phyloP scores from a whole-genome alignment of 305 asterid genomes.

The Coffea humblotiana region DNA sequence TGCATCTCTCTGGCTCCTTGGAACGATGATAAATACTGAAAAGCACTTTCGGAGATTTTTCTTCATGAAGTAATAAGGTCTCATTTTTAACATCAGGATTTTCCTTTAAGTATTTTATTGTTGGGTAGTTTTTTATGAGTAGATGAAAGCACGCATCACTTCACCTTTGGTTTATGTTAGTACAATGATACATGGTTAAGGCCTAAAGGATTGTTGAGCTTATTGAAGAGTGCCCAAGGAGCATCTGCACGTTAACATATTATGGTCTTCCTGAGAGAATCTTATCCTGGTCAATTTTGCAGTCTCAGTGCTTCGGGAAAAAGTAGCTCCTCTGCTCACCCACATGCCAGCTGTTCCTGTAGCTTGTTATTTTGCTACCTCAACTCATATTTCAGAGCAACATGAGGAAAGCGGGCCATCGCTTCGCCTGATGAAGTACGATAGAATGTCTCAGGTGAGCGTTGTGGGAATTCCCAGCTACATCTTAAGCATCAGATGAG shows the following conservation, averaged over 20 bases:
- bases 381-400: constrained; percentile 58
- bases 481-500: not conserved
- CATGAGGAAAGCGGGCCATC: constrained; percentile 41
- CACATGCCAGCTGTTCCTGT: constrained; percentile 47
- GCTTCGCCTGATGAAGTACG: constrained; percentile 44
- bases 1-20: not conserved
- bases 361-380: constrained; percentile 48
- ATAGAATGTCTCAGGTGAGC: constrained; percentile 48
- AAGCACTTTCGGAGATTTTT: not conserved
- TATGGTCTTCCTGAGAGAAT: not conserved
- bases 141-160: not conserved
- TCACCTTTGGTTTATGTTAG: not conserved
- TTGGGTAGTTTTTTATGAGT: not conserved
- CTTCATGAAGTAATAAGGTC: not conserved
- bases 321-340: constrained; percentile 49
- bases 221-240: not conserved
- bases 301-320: constrained; percentile 71
- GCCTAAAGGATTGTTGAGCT: not conserved
- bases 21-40: not conserved
- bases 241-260: not conserved
- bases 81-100: not conserved
- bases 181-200: not conserved
- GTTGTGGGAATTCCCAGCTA: constrained; percentile 1
- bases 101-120: not conserved
- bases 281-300: constrained; percentile 35